Base-by-base conservation (phyloP, 192 early-diverging fungal genomes). In the Podila clonocystis region DNA sequence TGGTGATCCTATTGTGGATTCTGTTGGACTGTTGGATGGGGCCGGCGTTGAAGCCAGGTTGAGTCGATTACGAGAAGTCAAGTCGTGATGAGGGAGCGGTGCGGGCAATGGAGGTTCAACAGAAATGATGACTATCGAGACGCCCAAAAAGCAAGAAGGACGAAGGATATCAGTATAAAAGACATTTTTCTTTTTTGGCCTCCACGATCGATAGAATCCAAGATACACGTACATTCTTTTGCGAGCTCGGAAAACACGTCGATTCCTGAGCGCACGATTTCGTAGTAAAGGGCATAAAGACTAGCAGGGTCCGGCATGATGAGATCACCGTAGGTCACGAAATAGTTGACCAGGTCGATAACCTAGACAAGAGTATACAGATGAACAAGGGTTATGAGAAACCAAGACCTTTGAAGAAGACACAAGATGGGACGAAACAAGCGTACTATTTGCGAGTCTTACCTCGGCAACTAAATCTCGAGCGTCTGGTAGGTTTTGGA, bases 221-320 rank as follows among this genome's bases (percentile, higher is more conserved):
- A 62, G 48, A 7, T 41, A 19, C 11, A 17, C 71, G 33, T 80
- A 80, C 77, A 80, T 52, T 80, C 66, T 63, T 63, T 68, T 28
- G 77, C 50, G 20, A 80, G 77, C 45, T 80, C 77, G 4, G 57
- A 36, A 64, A 59, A 80, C 2, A 70, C 65, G 33, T 80, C 77
- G 36, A 80, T 69, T 30, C 77, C 70, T 1, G 82, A 72, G 15
- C 88, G 74, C 30, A 89, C 83, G 28, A 89, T 85, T 61, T 89
- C 88, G 58, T 89, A 89, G 60, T 86, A 87, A 4, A 89, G 77
- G 2, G 68, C 73, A 75, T 88, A 87, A 50, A 85, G 87, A 41
- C 84, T 87, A 17, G 70, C 71, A 6, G 85, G 76, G 59, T 89
- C 88, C 0, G 75, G 75, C 67, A 89, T 74, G 57, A 89, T 83